These are phyloP conservation scores for Rhizopus sp. DNA, from an alignment of 371 early-diverging fungal genomes.

Conservation along the genomic window DNA sequence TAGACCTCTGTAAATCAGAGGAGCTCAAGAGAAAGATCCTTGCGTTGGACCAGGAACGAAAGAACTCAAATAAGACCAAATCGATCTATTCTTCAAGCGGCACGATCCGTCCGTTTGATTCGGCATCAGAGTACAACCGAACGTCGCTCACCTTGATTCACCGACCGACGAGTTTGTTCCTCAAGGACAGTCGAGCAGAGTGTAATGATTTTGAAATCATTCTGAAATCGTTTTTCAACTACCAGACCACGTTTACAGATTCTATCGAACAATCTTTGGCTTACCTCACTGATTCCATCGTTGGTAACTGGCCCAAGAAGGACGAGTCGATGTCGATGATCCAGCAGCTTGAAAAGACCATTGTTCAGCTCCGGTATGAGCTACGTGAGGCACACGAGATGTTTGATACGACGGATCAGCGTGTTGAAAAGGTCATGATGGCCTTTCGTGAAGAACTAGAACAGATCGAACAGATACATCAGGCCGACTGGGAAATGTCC, in stretches of 20 bases:
- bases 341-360: slow-evolving; percentile 26
- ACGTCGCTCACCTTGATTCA: slow-evolving; percentile 10
- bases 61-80: slow-evolving; percentile 17
- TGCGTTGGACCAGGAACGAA: slow-evolving; percentile 34
- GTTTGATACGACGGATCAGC: slow-evolving; percentile 57
- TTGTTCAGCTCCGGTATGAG: slow-evolving; percentile 49
- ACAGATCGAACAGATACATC: slow-evolving; percentile 49
- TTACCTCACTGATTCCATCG: slow-evolving; percentile 55
- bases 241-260: slow-evolving; percentile 58
- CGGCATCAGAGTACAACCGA: slow-evolving; percentile 39
- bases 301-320: slow-evolving; percentile 15
- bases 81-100: slow-evolving; percentile 28
- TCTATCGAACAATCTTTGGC: slow-evolving; percentile 55
- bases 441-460: slow-evolving; percentile 58
- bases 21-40: slow-evolving; percentile 23
- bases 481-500: slow-evolving; percentile 46
- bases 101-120: slow-evolving; percentile 44
- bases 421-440: slow-evolving; percentile 54
- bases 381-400: slow-evolving; percentile 60
- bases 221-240: slow-evolving; percentile 52
- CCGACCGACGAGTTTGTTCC: background rate
- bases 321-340: slow-evolving; percentile 3
- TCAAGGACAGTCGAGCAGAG: background rate
- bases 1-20: slow-evolving; percentile 50
- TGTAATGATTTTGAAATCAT: slow-evolving; percentile 54